Evolutionary conservation across 345 rosid species (phyloP), one percentile per base, ranked within the genome.

Genomic region (Carallia brachiata): DNA sequence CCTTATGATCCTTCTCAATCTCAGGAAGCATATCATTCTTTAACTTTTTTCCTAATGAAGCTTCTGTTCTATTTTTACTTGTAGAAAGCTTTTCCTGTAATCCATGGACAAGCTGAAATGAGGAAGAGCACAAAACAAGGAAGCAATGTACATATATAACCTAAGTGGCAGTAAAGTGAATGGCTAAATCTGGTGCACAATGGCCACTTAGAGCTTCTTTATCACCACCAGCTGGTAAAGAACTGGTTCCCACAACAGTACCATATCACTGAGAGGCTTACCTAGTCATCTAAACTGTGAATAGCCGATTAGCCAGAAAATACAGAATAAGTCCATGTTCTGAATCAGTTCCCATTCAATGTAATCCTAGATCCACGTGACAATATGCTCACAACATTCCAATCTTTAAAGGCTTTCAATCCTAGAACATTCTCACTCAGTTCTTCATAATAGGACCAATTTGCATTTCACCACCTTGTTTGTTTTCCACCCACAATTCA

Each of bases 1-100:
- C 99, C 99, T 92, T 96, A 73, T 96, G 93, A 81, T 87, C 97
- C 81, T 82, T 95, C 77, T 95, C 99, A 67, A 95, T 92, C 77
- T 95, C 99, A 39, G 97, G 95, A 79, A 96, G 98, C 96, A 89
- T 89, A 78, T 90, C 94, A 75, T 70, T 90, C 84, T 84, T 81
- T 78, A 96, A 77, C 84, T 89, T 96, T 84, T 90, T 96, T 81
- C 97, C 99, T 40, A 96, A 66, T 6, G 95, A 89, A 69, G 79
- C 84, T 83, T 96, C 99, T 8, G 88, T 84, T 84, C 99, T 89
- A 80, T 90, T 96, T 84, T 76, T 87, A 81, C 99, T 92, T 65
- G 84, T 63, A 68, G 80, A 78, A 70, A 96, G 96, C 79, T 88
- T 92, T 79, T 90, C 98, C 99, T 96, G 90, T 76, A 80, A 15